Conservation (phyloP, 345 rosid genomes). For the Zanthoxylum bungeanum region DNA sequence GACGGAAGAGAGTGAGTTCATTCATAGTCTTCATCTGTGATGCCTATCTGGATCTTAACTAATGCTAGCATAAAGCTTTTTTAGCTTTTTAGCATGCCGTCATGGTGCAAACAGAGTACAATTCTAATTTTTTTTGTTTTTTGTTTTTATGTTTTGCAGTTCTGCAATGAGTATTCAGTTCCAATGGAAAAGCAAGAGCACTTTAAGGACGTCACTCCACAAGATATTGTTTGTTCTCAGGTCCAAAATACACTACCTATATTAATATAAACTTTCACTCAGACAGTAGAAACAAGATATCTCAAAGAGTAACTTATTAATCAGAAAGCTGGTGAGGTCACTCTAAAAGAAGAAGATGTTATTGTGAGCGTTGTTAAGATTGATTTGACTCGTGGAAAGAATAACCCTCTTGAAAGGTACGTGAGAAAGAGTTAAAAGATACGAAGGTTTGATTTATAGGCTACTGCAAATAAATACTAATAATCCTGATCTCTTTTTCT, state of each 20-base stretch:
- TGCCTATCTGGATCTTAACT: not conserved
- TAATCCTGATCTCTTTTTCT: conserved; percentile 15
- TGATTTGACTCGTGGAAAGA: conserved; percentile 48
- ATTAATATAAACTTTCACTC: conserved; percentile 1
- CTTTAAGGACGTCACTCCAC: conserved; percentile 40
- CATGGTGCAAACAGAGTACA: not conserved
- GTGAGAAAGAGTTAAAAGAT: not conserved
- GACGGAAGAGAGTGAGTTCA: not conserved
- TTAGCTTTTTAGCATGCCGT: not conserved
- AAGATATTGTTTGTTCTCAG: conserved; percentile 56
- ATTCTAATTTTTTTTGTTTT: not conserved
- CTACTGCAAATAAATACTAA: conserved; percentile 9
- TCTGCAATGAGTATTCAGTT: conserved; percentile 46
- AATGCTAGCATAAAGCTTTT: not conserved
- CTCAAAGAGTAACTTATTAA: conserved; percentile 15
- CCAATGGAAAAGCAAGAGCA: conserved; percentile 41
- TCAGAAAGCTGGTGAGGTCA: conserved; percentile 23
- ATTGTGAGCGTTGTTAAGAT: conserved; percentile 38
- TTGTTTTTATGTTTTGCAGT: conserved; percentile 28
- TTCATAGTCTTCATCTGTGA: not conserved
- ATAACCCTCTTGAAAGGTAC: conserved; percentile 45
- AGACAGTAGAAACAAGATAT: conserved; percentile 3
- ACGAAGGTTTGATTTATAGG: not conserved
- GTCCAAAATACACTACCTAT: conserved; percentile 13
- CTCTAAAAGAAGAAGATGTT: conserved; percentile 49